Base-by-base conservation (phyloP, 495 filamentous ascomycete genomes). In the Monascus purpureus region DNA sequence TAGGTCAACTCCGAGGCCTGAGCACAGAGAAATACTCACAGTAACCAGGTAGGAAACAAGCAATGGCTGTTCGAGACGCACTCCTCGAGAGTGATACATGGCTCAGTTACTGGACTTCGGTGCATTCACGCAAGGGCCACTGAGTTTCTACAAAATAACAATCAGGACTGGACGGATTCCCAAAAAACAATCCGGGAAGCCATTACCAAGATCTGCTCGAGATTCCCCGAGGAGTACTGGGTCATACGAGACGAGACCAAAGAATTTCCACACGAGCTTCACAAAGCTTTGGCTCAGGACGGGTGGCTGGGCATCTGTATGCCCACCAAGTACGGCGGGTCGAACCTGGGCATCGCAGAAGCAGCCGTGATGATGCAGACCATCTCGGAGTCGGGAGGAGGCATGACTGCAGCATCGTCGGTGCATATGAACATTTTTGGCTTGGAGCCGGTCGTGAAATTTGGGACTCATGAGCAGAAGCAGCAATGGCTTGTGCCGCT, bases 301-400 rank as follows among this genome's bases (percentile, higher is more conserved):
- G 73, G 75, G 4, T 81, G 74, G 73, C 64, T 82, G n/a, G 75
- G 77, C 9, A 76, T 79, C 37, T 73, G 73, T 2, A 53, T 80
- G 26, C 72, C 73, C 1, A 62, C 70, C 42, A 52, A 67, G 7
- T 61, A 77, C 2, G 75, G 77, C 17, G 76, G 75, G 3, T 51
- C 71, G 15, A 69, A 70, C 2, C 49, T 82, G 20, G 77, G 75
- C 16, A 75, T 80, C 33, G 67, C 69, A 14, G 75, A 79, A 41
- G 75, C 76, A 5, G 74, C 72, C 0, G 71, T 78, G 60, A 76
- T 80, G 72, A 57, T 81, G 49, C 75, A 81, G 42, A 75, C 73
- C n/a, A 77, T 80, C 23, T 60, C 71, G 17, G 73, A 77, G 57
- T 63, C 63, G 17, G 73, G 75, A 6, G 75, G 73, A 14, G 72